Conservation (phyloP, 306 rosid genomes). For the Cucumis melo region DNA sequence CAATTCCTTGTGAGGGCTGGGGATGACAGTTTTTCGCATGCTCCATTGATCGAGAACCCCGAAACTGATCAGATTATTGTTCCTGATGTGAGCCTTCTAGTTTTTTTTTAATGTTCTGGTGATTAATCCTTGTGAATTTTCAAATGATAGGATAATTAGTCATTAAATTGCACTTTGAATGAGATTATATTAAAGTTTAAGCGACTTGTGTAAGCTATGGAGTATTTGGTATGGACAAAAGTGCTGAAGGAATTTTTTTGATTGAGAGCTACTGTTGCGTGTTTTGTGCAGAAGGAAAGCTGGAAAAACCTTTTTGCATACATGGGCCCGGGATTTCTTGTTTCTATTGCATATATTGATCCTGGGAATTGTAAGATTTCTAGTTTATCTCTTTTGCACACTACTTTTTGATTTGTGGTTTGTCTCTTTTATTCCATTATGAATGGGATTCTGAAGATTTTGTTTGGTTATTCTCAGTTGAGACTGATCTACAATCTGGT, state of each 20-base stretch:
- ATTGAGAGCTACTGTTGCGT: conserved; percentile 12
- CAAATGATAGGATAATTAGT: not conserved
- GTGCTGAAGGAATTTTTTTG: conserved; percentile 2
- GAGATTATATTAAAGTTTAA: not conserved
- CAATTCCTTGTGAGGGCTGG: conserved; percentile 78
- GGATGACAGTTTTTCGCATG: conserved; percentile 46
- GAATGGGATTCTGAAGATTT: conserved; percentile 4
- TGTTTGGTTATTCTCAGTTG: conserved; percentile 41
- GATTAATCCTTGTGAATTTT: not conserved
- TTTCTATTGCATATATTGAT: conserved; percentile 95
- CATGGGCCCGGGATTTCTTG: conserved; percentile 98
- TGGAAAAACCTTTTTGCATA: conserved; percentile 92
- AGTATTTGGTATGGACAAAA: not conserved
- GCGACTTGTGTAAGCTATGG: not conserved
- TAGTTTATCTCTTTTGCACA: conserved; percentile 11
- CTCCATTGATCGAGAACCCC: conserved; percentile 57
- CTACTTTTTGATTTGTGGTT: not conserved
- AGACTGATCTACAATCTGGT: conserved; percentile 91
- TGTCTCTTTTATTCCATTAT: not conserved
- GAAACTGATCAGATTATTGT: conserved; percentile 58
- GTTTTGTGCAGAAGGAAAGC: conserved; percentile 56
- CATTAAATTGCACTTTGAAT: not conserved
- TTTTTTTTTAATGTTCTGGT: not conserved
- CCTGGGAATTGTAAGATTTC: conserved; percentile 88
- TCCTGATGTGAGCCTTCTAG: conserved; percentile 77